Evolutionary conservation across 768 basidiomycete species (phyloP), one percentile per base, ranked within the genome.

Genomic region (Psilocybe azurescens): DNA sequence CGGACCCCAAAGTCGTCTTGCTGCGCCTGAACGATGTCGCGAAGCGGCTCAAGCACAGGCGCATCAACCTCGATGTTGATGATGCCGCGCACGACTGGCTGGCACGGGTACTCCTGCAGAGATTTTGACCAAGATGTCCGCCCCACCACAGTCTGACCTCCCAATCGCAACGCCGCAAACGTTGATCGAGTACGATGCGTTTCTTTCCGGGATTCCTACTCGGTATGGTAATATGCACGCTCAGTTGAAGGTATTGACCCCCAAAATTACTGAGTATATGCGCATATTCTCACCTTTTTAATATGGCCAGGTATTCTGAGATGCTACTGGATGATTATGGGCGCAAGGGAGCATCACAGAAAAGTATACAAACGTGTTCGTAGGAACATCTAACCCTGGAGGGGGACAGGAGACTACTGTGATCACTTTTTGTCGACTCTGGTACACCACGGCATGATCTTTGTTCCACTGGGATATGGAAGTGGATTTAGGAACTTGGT

Each of bases 71-170:
- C 39, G 87, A 95, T 56, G 86, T 94, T 1, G 86, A 89, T 62
- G 77, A 81, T 0, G 75, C 74, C 1, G 89, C 92, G 2, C 79
- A n/a, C n/a, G n/a, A 82, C 3, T 92, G 89, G 90, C 81, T 97
- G 3, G 91, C 82, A 87, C 50, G 95, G 95, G 0, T 95, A 93
- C 72, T 95, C 93, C n/a, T n/a, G 72, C 79, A 8, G 88, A 89
- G 5, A 72, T 90, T 46, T 79, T 92, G 41, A 64, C 55, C 32
- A 82, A 81, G 71, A 84, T 94, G 86, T 74, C 86, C 56, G 88
- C 88, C 3, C 81, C 83, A 14, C 70, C 84, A n/a, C 87, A 87
- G 72, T 83, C 84, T 33, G 71, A 79, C 61, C 87, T 89, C 71
- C 88, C 89, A 2, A 65, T 88, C 62, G 74, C 90, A 66, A 75